Evolutionary conservation across 2,329 filamentous ascomycete species (phyloP), one percentile per base, ranked within the genome.

Genomic region (Coniella lustricola): DNA sequence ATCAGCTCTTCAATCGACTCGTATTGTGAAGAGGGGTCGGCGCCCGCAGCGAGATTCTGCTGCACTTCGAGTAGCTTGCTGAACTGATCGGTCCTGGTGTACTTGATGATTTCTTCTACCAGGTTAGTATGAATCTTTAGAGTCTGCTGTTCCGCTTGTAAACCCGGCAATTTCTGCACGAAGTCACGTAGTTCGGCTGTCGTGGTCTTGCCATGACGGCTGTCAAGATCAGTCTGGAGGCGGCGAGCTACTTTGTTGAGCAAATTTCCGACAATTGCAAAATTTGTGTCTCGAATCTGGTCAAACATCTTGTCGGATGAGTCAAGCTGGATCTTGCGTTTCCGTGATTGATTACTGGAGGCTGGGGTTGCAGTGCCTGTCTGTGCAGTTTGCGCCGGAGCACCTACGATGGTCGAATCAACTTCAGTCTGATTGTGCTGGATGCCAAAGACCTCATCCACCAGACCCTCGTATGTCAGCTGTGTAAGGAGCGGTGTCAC

Each of bases 1-100:
- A 98, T 94, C n/a, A 98, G 76, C 64, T 98, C 93, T 64, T 94
- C 90, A 44, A 98, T 90, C 3, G 81, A 81, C 44, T 95, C 89
- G 59, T 95, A 88, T 61, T 97, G 90, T 20, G 86, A 87, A 12
- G 82, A 87, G 7, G 91, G 87, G 63, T 97, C 93, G 9, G 87
- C 82, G 29, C 91, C 91, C 0, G 90, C 90, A 20, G 90, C 90
- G 38, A 97, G 78, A 61, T 95, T 96, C 63, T 98, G 93, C 63
- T 98, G 93, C 4, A 97, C 87, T 68, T 97, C 93, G 2, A 98
- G 74, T 34, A 90, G 73, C 52, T 87, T 85, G 55, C 85, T 87
- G 71, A 98, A 98, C 49, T 87, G 79, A 59, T 97, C 91, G 16
- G 88, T 86, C 44, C 87, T 81, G 1, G 93, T 98, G 59, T 90